Base-by-base conservation (phyloP, 345 rosid species). In the Sonneratia caseolaris region DNA sequence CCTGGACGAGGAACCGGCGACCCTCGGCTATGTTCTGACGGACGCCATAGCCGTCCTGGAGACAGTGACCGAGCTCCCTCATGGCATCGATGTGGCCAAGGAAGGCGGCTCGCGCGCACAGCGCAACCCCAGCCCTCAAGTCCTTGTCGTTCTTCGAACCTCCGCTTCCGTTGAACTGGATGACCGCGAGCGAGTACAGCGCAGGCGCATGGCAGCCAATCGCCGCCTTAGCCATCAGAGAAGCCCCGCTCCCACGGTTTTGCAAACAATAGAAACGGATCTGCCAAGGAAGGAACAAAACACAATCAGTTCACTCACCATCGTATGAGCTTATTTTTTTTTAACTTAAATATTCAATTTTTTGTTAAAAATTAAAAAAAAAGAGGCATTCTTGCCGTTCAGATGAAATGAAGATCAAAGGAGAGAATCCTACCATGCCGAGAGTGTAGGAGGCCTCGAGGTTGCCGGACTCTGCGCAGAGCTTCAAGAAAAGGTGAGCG, bases 121-220 rank as follows among this genome's bases (percentile, higher is more conserved):
- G 76, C 3, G 83, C 80, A 22, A 80, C 80, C 15, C 80, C 83
- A 56, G 83, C 83, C 48, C 79, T 77, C 21, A 80, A 73, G 64
- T 76, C 78, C 76, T 80, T 80, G 57, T 80, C 80, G 72, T 69
- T 71, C 71, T 77, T 77, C 27, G 83, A 73, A 6, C 78, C 78
- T 15, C 83, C 80, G 66, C 80, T 80, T 68, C 83, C 83, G 78
- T 80, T 80, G 76, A 80, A 77, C 80, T 76, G 83, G 5, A 80
- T 77, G 35, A 80, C 76, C 7, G 80, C 83, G 16, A 80, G 80
- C 16, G 83, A 77, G 72, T 80, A 80, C 15, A 80, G 73, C 8
- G 83, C 77, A 48, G 69, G 68, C 57, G 80, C 80, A 72, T 77
- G 83, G 5, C 78, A 69, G 36, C 38, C 76, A n/a, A 74, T 77